Evolutionary conservation across 805 yeast species (phyloP).

Genomic region (Kurtzmaniella fragi): DNA sequence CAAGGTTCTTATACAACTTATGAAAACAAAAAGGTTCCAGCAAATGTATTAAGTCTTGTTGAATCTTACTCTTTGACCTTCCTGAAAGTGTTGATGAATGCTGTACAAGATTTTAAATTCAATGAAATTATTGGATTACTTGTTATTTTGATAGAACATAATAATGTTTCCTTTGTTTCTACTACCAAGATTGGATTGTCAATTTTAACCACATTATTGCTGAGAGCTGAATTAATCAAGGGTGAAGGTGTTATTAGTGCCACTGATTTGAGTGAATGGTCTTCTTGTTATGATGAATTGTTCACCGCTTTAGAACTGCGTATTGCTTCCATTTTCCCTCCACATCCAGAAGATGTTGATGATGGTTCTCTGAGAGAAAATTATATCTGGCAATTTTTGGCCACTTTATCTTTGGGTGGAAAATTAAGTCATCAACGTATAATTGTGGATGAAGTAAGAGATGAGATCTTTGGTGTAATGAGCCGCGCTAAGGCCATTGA

Average conservation of each 20-base stretch:
- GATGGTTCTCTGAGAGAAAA: constrained; percentile 55
- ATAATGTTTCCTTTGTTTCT: constrained; percentile 63
- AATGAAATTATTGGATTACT: constrained; percentile 74
- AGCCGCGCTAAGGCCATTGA: constrained; percentile 63
- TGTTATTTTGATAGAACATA: constrained; percentile 63
- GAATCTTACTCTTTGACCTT: constrained; percentile 78
- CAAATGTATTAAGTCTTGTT: constrained; percentile 50
- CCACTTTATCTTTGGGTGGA: constrained; percentile 89
- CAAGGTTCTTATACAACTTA: constrained; percentile 76
- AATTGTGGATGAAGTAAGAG: constrained; percentile 86
- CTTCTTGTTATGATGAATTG: constrained; percentile 71
- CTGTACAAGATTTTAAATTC: constrained; percentile 76
- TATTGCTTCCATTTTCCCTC: constrained; percentile 77
- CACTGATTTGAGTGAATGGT: constrained; percentile 65
- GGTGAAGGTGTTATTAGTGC: constrained; percentile 67
- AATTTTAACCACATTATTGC: constrained; percentile 80
- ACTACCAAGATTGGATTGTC: constrained; percentile 80
- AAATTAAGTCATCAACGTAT: constrained; percentile 86
- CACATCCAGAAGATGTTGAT: constrained; percentile 42
- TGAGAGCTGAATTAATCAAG: constrained; percentile 86
- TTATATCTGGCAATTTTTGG: constrained; percentile 95
- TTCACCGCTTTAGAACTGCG: constrained; percentile 78
- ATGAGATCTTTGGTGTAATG: constrained; percentile 86
- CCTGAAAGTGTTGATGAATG: constrained; percentile 77
- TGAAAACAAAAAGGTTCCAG: constrained; percentile 45